A percentile compares a stretch with the other conserved stretches of the same genome.
These are phyloP conservation scores for Extremus antarcticus DNA, from an alignment of 495 filamentous ascomycete species.

Conservation along the genomic window DNA sequence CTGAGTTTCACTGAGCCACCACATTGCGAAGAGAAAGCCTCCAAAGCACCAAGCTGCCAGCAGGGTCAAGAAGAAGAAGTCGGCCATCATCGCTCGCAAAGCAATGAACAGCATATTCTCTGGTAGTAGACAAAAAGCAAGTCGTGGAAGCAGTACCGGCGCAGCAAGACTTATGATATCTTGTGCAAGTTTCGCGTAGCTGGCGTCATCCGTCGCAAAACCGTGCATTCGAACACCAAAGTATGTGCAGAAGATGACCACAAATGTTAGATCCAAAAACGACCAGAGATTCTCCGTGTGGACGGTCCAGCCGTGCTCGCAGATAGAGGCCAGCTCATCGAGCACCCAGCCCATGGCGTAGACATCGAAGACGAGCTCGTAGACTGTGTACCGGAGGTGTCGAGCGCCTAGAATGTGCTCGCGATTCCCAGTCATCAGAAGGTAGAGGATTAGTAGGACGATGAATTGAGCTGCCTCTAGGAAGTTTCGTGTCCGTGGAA, in stretches of 20 bases:
- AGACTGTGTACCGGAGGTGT: conserved; percentile 33
- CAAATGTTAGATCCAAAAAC: conserved; percentile 62
- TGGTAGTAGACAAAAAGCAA: conserved; percentile 64
- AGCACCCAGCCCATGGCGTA: conserved; percentile 62
- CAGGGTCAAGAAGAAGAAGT: conserved; percentile 54
- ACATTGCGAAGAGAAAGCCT: conserved; percentile 60
- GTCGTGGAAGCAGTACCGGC: conserved; percentile 57
- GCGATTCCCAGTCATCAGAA: conserved; percentile 52
- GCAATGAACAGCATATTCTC: conserved; percentile 65
- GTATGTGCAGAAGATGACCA: conserved; percentile 49
- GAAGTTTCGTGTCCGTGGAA: conserved; percentile 56
- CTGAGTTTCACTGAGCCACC: conserved; percentile 45
- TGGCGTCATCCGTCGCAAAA: conserved; percentile 31
- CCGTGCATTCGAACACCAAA: conserved; percentile 49
- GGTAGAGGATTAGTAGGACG: conserved; percentile 48
- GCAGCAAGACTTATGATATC: conserved; percentile 60
- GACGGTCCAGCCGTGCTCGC: conserved; percentile 64
- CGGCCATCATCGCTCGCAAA: conserved; percentile 61
- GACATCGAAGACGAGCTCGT: conserved; percentile 50
- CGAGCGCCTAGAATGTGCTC: conserved; percentile 28
- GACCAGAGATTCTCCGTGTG: conserved; percentile 73
- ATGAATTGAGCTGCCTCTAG: conserved; percentile 59
- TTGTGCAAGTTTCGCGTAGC: conserved; percentile 45
- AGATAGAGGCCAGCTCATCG: conserved; percentile 59
- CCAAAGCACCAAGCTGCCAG: conserved; percentile 62